Evolutionary conservation across 257 asterid genomes (phyloP).

Genomic region (Nicotiana tabacum): DNA sequence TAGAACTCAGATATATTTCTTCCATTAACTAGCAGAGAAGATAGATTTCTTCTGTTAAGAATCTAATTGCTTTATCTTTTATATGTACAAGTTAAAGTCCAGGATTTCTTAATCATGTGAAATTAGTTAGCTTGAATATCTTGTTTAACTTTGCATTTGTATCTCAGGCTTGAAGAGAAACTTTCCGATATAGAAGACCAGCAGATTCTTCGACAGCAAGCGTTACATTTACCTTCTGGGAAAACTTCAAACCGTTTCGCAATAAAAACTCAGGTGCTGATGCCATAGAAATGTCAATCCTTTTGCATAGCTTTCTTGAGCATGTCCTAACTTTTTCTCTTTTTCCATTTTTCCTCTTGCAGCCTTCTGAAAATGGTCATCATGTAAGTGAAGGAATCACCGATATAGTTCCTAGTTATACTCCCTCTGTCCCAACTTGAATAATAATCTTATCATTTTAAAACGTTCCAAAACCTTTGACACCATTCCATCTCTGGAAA

Average conservation of each 20-base stretch:
- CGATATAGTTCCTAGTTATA: not conserved
- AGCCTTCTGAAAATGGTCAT: conserved; percentile 66
- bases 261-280: conserved; percentile 38
- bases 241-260: conserved; percentile 46
- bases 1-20: not conserved
- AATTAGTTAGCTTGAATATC: conserved; percentile 13
- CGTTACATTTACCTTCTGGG: conserved; percentile 46
- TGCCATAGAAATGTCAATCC: not conserved
- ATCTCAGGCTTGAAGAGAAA: conserved; percentile 69
- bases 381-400: conserved; percentile 43
- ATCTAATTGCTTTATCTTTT: not conserved
- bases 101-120: not conserved
- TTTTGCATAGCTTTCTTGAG: not conserved
- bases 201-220: conserved; percentile 53
- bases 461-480: not conserved
- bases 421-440: conserved; percentile 8
- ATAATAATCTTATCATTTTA: not conserved
- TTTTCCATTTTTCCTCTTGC: conserved; percentile 26
- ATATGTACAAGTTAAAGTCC: not conserved
- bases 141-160: conserved; percentile 17
- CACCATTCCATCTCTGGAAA: not conserved
- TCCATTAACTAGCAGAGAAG: not conserved
- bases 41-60: not conserved
- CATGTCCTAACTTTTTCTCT: conserved; percentile 3
- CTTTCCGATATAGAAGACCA: conserved; percentile 63